Conservation (phyloP, 169 alveolate species). For the Eimeria zaria region DNA sequence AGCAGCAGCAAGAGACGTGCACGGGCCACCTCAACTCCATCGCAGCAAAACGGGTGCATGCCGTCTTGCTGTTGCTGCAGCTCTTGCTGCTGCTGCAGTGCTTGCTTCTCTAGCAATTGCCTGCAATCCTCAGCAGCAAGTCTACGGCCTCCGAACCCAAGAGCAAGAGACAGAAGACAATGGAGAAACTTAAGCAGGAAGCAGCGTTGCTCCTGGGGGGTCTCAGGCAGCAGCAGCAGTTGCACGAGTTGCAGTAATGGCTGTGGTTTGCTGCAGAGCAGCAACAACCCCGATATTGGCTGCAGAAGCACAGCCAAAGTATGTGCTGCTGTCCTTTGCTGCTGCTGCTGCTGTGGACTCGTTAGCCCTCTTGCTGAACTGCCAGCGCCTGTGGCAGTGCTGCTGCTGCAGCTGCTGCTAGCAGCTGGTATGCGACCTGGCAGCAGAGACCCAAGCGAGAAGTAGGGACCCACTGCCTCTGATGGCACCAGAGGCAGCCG, state of each 20-base stretch:
- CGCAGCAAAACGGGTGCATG: background rate
- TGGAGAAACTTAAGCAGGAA: background rate
- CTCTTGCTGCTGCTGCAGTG: background rate
- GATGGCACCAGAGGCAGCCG: constrained; percentile 5
- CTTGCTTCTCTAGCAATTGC: background rate
- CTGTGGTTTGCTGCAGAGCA: constrained; percentile 45
- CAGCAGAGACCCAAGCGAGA: background rate
- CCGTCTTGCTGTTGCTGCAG: constrained; percentile 35
- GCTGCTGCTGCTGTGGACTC: constrained; percentile 34
- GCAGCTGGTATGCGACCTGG: background rate
- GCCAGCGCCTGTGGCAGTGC: constrained; percentile 11
- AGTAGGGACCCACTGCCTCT: background rate
- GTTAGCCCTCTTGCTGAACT: background rate
- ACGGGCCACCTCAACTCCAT: background rate
- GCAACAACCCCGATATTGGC: constrained; percentile 47
- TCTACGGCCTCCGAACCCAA: constrained; percentile 40
- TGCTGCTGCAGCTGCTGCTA: constrained; percentile 39
- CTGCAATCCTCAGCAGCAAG: constrained; percentile 26
- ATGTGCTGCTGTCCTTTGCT: constrained; percentile 30
- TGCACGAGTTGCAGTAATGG: constrained; percentile 3
- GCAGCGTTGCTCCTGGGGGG: constrained; percentile 35
- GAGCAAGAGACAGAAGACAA: constrained; percentile 19
- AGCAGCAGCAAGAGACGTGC: constrained; percentile 33
- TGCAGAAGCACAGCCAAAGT: constrained; percentile 9
- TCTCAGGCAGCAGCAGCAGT: constrained; percentile 38